Evolutionary conservation across 768 basidiomycete genomes (phyloP).

Genomic region (Imleria badia): DNA sequence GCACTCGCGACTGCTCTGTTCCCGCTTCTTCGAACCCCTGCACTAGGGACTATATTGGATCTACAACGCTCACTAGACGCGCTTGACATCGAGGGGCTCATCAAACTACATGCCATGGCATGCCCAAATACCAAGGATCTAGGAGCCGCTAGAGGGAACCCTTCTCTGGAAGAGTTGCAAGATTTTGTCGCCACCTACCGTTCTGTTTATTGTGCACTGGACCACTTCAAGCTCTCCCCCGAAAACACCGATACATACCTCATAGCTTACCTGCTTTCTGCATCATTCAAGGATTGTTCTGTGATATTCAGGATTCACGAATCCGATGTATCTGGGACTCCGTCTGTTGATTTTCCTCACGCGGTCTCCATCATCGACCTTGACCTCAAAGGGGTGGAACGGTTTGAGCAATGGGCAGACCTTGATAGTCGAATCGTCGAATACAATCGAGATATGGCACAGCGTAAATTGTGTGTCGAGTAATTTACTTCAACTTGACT

Average conservation of each 20-base stretch:
- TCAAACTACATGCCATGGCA: slow-evolving; percentile 36
- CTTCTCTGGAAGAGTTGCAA: slow-evolving; percentile 63
- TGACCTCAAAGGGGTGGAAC: slow-evolving; percentile 71
- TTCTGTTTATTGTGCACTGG: slow-evolving; percentile 30
- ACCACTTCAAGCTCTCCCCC: slow-evolving; percentile 40
- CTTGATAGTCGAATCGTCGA: slow-evolving; percentile 69
- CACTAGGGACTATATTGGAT: slow-evolving; percentile 51
- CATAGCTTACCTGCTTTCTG: slow-evolving; percentile 81
- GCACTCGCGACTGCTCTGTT: slow-evolving; percentile 52
- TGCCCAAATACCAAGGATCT: slow-evolving; percentile 14
- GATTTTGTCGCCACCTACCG: slow-evolving; percentile 58
- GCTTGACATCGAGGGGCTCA: slow-evolving; percentile 83
- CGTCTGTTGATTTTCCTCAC: slow-evolving; percentile 31
- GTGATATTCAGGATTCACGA: slow-evolving; percentile 45
- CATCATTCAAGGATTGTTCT: slow-evolving; percentile 97
- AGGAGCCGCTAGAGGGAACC: slow-evolving; percentile 43
- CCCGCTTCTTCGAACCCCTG: slow-evolving; percentile 45
- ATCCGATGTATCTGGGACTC: slow-evolving; percentile 13
- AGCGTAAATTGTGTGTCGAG: slow-evolving; percentile 24
- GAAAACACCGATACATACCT: slow-evolving; percentile 59
- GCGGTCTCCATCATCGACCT: slow-evolving; percentile 78
- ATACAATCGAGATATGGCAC: slow-evolving; percentile 33
- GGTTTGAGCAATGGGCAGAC: slow-evolving; percentile 68
- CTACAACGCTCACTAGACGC: slow-evolving; percentile 79
- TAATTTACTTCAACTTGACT: not conserved